A percentile compares a stretch with the other conserved stretches of the same genome.
Conservation (phyloP, 768 basidiomycete species). For the Zangia roseola region DNA sequence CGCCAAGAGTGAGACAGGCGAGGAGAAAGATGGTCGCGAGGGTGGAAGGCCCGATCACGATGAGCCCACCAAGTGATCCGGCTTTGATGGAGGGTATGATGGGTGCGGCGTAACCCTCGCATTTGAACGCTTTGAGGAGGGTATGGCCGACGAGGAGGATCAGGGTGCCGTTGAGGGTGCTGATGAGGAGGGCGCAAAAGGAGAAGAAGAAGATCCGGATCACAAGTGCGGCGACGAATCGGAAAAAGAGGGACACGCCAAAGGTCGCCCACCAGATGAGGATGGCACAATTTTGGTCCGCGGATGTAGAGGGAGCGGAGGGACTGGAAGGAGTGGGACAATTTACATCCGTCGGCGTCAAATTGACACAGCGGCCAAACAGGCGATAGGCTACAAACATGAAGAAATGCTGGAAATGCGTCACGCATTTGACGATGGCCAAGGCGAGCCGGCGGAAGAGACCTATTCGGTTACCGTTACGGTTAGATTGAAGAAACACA, state of each 20-base stretch:
- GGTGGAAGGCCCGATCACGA: conserved; percentile 10
- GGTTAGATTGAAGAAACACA: too few species aligned
- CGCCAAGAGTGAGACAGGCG: conserved; percentile 3
- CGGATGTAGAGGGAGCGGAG: not conserved
- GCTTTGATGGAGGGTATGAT: conserved; percentile 8
- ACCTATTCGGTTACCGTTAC: too few species aligned
- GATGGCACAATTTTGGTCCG: conserved; percentile 5
- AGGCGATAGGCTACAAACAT: conserved; percentile 16
- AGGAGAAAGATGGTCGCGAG: conserved; percentile 1
- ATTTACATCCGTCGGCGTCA: not conserved
- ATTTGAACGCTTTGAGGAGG: conserved; percentile 11
- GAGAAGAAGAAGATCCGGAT: conserved; percentile 6
- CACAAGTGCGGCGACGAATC: conserved; percentile 5
- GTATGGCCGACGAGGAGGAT: conserved; percentile 12
- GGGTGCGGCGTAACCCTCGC: conserved; percentile 9
- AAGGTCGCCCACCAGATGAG: conserved; percentile 14
- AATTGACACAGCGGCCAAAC: conserved; percentile 4
- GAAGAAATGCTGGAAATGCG: not conserved
- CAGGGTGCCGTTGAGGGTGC: conserved; percentile 7
- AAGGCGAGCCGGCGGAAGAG: too few species aligned
- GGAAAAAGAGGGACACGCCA: conserved; percentile 11
- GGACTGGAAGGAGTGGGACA: not conserved
- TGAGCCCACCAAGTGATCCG: conserved; percentile 13
- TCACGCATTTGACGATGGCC: not conserved
- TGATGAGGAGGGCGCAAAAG: conserved; percentile 2